Conservation (phyloP, 2,329 filamentous ascomycete genomes). For the Diaporthe citri region DNA sequence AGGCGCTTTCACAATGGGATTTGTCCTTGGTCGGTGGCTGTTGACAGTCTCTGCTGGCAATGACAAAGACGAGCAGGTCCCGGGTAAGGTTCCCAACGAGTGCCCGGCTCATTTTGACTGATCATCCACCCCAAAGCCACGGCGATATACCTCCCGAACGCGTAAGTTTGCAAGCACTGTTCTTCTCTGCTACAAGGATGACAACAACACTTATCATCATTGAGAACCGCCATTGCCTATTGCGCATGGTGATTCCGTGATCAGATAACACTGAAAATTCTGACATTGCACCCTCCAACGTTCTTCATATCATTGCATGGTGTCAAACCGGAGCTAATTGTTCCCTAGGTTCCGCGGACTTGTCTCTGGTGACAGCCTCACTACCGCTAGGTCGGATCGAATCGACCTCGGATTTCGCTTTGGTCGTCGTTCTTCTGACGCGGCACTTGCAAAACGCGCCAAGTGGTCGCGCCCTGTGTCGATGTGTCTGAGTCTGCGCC, state of each 20-base stretch:
- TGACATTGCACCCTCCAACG: slow-evolving; percentile 31
- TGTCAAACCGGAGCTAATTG: slow-evolving; percentile 6
- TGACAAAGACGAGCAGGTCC: not conserved
- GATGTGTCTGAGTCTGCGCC: not conserved
- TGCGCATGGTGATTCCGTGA: slow-evolving; percentile 40
- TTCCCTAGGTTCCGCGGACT: not conserved
- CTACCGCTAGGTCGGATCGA: not conserved
- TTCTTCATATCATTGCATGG: not conserved
- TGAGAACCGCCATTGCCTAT: slow-evolving; percentile 40
- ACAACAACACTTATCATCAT: slow-evolving; percentile 28
- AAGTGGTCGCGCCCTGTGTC: not conserved
- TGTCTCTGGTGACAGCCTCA: not conserved
- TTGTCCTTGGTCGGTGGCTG: not conserved
- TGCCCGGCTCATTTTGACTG: not conserved
- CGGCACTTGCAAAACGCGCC: not conserved
- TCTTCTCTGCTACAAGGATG: slow-evolving; percentile 34
- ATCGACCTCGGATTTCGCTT: not conserved
- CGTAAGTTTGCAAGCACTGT: not conserved
- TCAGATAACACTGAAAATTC: slow-evolving; percentile 42
- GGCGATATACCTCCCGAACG: not conserved
- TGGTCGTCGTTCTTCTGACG: not conserved
- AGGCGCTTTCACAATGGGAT: not conserved
- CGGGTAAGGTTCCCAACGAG: not conserved
- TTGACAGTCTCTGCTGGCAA: not conserved
- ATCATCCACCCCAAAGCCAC: not conserved